Base-by-base conservation (phyloP, 129 eudicot genomes). In the Chrysanthemum lavandulifolium region DNA sequence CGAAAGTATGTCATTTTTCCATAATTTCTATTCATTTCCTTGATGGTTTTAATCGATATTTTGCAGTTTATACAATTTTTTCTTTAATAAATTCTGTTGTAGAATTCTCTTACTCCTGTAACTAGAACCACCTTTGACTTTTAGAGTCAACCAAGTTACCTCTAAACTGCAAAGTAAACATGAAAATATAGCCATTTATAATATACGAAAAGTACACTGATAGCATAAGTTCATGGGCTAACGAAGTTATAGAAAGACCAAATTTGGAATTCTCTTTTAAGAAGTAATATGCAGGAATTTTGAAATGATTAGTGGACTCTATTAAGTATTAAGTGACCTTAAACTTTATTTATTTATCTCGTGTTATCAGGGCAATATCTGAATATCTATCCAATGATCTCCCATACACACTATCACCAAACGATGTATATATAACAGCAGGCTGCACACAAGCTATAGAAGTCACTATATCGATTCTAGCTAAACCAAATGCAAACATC, bases 371-470 rank as follows among this genome's bases (percentile, higher is more conserved):
- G 88, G 99, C 97, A 23, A 80, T 94, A 69, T 87, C 99, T 5
- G 93, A 83, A 52, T 90, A 88, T 69, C 75, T 94, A 62, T 86
- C 99, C 12, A 74, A 69, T 13, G 83, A 83, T 86, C 96, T 94
- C 18, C 99, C 97, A 18, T 84, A 88, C 84, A 77, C 86, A 57
- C 68, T 94, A 76, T 69, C 67, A 1, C 58, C 90, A 10, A 91
- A 94, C 56, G 97, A 94, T 80, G 97, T 90, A 59, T 94, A 86
- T 62, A 75, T 90, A 13, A 90, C 99, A 70, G 87, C 94, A 60
- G 99, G 97, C 65, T 94, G 99, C 69, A 90, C 99, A 49, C 97
- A 94, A 80, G 96, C 99, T 52, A 94, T 94, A 67, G 99, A 90
- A 71, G 82, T 86, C 50, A 78, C 93, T 55, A 61, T 90, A 60